These are phyloP conservation scores for Chrysanthemum lavandulifolium DNA, from an alignment of 129 eudicot species.

Conservation along the genomic window DNA sequence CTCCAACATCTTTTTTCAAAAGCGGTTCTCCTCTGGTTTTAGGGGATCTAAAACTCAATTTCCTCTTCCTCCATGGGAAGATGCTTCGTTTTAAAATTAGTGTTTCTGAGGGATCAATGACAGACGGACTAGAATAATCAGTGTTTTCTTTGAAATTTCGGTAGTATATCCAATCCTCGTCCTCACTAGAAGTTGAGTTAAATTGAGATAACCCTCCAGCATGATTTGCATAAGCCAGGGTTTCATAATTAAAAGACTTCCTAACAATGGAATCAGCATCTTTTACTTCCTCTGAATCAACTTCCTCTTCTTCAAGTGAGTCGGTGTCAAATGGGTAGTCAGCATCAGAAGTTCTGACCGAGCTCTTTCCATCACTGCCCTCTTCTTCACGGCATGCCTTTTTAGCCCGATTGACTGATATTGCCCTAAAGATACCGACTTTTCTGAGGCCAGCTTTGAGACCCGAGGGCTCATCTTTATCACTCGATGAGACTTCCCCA, in stretches of 20 bases:
- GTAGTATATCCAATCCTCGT: constrained; percentile 60
- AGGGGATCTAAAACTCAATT: constrained; percentile 71
- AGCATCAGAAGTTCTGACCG: constrained; percentile 55
- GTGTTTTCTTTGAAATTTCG: constrained; percentile 37
- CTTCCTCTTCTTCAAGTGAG: constrained; percentile 57
- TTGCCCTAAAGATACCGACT: constrained; percentile 52
- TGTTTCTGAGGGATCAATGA: constrained; percentile 29
- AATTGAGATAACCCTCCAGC: constrained; percentile 55
- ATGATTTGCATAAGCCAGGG: constrained; percentile 68
- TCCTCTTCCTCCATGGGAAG: constrained; percentile 80
- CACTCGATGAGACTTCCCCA: constrained; percentile 20
- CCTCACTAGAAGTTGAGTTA: constrained; percentile 47
- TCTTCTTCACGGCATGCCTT: constrained; percentile 56
- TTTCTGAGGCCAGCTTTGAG: constrained; percentile 54
- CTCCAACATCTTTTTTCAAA: constrained; percentile 68
- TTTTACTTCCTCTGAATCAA: constrained; percentile 51
- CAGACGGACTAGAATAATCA: constrained; percentile 30
- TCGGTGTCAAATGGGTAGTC: constrained; percentile 65
- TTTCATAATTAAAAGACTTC: constrained; percentile 59
- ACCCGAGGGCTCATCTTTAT: constrained; percentile 38
- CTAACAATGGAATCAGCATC: constrained; percentile 37
- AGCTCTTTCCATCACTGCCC: constrained; percentile 66
- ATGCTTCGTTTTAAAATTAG: constrained; percentile 54
- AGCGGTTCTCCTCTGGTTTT: constrained; percentile 81
- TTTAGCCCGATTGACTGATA: constrained; percentile 42